phyloP scores from a whole-genome alignment of 805 yeast species.

The Metschnikowia gelsemii region DNA sequence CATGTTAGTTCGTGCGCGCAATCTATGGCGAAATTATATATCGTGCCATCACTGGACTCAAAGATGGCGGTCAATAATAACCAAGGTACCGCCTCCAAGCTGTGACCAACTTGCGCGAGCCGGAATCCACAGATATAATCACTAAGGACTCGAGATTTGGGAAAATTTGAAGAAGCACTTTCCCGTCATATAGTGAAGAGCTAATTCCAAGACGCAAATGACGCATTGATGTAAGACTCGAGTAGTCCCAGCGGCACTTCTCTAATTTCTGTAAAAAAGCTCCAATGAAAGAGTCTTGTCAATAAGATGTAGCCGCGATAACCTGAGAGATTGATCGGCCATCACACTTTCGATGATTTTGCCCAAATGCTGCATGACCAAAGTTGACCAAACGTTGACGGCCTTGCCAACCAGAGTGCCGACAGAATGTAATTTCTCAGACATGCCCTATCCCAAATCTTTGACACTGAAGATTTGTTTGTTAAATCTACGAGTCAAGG shows the following conservation, averaged over 20 bases:
- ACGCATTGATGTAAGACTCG: conserved; percentile 23
- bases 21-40: too few species aligned
- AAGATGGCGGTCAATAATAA: too few species aligned
- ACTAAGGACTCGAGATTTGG: conserved; percentile 26
- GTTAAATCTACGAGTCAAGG: too few species aligned
- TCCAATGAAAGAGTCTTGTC: conserved; percentile 29
- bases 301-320: conserved; percentile 29
- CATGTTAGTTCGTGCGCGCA: too few species aligned
- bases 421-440: too few species aligned
- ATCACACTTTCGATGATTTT: conserved; percentile 30
- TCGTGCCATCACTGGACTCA: too few species aligned
- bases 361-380: conserved; percentile 25
- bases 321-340: conserved; percentile 22
- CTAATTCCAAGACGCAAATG: conserved; percentile 29
- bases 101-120: conserved; percentile 20
- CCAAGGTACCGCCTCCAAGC: too few species aligned
- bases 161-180: conserved; percentile 25
- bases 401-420: too few species aligned
- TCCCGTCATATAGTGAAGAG: conserved; percentile 18
- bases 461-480: too few species aligned
- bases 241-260: conserved; percentile 28
- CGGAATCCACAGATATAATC: conserved; percentile 22
- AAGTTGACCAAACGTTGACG: conserved; percentile 26
- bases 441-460: too few species aligned
- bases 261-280: conserved; percentile 26